Evolutionary conservation across 192 early-diverging fungal species (phyloP), one percentile per base, ranked within the genome.

Genomic region (Linderina pennispora): DNA sequence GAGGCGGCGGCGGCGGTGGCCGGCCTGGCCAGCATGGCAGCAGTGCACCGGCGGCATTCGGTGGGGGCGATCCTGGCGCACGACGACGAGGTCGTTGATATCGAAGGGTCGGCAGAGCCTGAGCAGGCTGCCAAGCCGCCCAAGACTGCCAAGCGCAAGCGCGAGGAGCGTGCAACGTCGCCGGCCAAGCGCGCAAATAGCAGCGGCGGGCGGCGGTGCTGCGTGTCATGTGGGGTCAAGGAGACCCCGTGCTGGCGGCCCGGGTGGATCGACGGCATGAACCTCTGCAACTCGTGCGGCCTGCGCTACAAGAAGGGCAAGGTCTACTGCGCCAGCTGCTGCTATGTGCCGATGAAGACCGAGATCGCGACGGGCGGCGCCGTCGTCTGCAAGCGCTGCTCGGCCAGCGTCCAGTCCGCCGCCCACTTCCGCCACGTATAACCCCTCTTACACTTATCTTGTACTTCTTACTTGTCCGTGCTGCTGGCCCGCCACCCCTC

Each of bases 181-280:
- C 36, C 40, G 5, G 36, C 23, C 43, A 53, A 53, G 51, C 51
- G 43, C 23, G 17, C 57, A 7, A 46, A 45, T 9, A 39, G 25
- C 45, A 31, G 18, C 23, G 36, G 52, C 23, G 54, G 67, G 43
- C 43, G 62, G 43, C 65, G 74, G 28, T 45, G 53, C 46, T 76
- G 74, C 38, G 66, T 58, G 28, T 76, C 74, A 23, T 76, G 74
- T 37, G 55, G 56, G 0, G 62, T 52, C 40, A 65, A 40, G 53
- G 61, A 61, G 33, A 76, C 74, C 23, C 74, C 74, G 44, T 76
- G 74, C 62, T 76, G 74, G 74, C 65, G 74, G 50, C 74, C 74
- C 23, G 74, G 74, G 36, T 62, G 69, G 74, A 67, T 69, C 52
- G 58, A 76, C 55, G 50, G 50, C 48, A 69, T 62, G 57, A 69